phyloP scores from a whole-genome alignment of 2,329 filamentous ascomycete species.

The Cercospora sojina region DNA sequence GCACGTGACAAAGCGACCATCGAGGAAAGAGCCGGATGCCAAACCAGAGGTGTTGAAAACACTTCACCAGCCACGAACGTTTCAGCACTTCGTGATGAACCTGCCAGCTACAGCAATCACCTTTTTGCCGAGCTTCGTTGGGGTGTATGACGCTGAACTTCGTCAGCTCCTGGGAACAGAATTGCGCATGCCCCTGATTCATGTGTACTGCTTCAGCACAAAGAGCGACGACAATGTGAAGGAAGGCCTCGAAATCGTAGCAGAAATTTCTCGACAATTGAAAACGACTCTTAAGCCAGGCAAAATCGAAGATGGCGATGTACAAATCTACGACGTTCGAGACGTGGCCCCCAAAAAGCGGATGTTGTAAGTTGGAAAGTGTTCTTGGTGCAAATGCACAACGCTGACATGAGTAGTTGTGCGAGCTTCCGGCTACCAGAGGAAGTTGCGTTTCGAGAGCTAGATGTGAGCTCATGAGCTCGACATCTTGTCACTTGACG shows the following conservation, averaged over 20 bases:
- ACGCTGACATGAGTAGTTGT: constrained; percentile 49
- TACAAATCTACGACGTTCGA: constrained; percentile 65
- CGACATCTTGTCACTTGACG: background rate
- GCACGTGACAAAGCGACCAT: constrained; percentile 40
- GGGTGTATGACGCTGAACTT: constrained; percentile 62
- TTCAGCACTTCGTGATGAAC: constrained; percentile 98
- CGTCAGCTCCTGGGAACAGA: constrained; percentile 27
- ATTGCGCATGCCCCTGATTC: constrained; percentile 70
- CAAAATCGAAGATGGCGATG: constrained; percentile 50
- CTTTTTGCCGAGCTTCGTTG: constrained; percentile 75
- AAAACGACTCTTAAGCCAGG: constrained; percentile 60
- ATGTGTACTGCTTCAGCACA: constrained; percentile 91
- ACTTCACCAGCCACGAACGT: constrained; percentile 63
- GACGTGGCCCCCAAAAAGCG: constrained; percentile 90
- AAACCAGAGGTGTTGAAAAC: constrained; percentile 41
- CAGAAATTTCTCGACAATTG: constrained; percentile 63
- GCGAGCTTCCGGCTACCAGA: constrained; percentile 82
- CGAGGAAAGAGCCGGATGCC: constrained; percentile 28
- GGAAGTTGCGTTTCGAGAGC: constrained; percentile 62
- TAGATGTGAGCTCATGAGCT: background rate
- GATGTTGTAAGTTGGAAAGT: constrained; percentile 63
- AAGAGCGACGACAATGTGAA: constrained; percentile 74
- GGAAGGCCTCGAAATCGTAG: constrained; percentile 59
- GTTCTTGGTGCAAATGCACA: background rate
- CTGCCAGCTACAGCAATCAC: constrained; percentile 85